These are phyloP conservation scores for Galerina sulciceps DNA, from an alignment of 768 basidiomycete genomes.

Conservation along the genomic window DNA sequence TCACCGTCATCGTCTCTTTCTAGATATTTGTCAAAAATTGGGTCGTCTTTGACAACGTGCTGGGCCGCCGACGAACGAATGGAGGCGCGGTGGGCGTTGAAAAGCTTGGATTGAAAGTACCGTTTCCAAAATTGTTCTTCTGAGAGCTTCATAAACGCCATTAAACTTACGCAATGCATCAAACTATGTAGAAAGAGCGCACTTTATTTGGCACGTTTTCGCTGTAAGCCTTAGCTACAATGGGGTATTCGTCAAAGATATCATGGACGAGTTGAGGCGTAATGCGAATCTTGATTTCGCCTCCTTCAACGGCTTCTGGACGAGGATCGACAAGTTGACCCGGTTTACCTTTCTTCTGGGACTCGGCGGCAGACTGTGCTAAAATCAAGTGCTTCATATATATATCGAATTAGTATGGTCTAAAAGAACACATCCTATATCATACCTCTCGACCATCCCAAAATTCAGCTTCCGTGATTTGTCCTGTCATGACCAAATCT, in stretches of 20 bases:
- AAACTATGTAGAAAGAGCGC: constrained; percentile 22
- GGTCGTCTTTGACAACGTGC: constrained; percentile 86
- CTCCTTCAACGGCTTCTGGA: constrained; percentile 81
- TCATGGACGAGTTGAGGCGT: constrained; percentile 93
- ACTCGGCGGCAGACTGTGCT: constrained; percentile 75
- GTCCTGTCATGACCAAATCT: constrained; percentile 83
- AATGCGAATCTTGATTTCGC: constrained; percentile 87
- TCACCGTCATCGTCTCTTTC: constrained; percentile 93
- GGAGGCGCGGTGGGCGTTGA: constrained; percentile 93
- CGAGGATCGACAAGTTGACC: constrained; percentile 89
- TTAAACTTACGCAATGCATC: constrained; percentile 9
- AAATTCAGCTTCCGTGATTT: constrained; percentile 92
- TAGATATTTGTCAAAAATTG: constrained; percentile 95
- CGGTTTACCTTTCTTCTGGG: constrained; percentile 78
- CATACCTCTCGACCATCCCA: constrained; percentile 95
- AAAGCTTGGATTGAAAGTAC: constrained; percentile 95
- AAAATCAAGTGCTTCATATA: constrained; percentile 69
- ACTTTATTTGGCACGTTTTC: constrained; percentile 93
- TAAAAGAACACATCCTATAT: not conserved
- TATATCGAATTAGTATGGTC: constrained; percentile 14
- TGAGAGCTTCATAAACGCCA: constrained; percentile 58
- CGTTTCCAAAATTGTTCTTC: constrained; percentile 96
- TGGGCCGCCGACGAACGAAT: constrained; percentile 86
- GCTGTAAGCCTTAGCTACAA: constrained; percentile 88
- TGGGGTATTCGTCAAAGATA: constrained; percentile 97